Evolutionary conservation across 768 basidiomycete species (phyloP).

Genomic region (Porphyrellus cyaneotinctus): DNA sequence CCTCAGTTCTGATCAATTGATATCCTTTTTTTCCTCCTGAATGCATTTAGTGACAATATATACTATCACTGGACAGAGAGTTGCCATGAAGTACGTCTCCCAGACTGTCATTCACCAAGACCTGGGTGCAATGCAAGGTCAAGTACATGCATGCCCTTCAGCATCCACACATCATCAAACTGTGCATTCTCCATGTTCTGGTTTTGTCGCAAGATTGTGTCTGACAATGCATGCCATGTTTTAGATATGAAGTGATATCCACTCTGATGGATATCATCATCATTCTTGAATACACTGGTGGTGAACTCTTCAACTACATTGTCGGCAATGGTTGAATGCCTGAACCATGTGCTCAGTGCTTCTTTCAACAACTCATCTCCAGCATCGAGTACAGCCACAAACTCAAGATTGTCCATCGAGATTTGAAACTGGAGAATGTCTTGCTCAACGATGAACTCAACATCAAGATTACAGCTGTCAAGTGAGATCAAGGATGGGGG

Average conservation of each 20-base stretch:
- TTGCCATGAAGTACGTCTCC: conserved; percentile 99
- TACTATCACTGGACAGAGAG: conserved; percentile 89
- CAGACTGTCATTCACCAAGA: conserved; percentile 92
- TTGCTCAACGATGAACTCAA: conserved; percentile 96
- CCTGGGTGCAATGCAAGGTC: conserved; percentile 89
- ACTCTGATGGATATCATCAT: conserved; percentile 96
- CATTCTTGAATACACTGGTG: conserved; percentile 94
- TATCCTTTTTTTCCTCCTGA: no score
- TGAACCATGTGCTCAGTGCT: conserved; percentile 81
- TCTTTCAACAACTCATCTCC: no score
- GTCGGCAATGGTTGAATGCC: conserved; percentile 90
- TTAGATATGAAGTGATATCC: conserved; percentile 88
- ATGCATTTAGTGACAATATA: conserved; percentile 68
- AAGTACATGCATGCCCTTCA: conserved; percentile 93
- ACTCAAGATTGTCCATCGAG: no score
- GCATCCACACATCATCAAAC: conserved; percentile 97
- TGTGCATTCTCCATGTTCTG: no score
- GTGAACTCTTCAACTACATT: conserved; percentile 98
- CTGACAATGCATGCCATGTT: no score
- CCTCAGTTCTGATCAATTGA: conserved; percentile 12
- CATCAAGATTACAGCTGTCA: conserved; percentile 96
- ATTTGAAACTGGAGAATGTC: no score
- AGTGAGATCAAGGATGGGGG: conserved; percentile 96
- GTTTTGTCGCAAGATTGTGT: no score
- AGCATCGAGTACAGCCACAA: no score